A percentile compares a stretch with the other conserved stretches of the same genome.
Evolutionary conservation across 768 basidiomycete species (phyloP).

Genomic region (Cubamyces sp.): DNA sequence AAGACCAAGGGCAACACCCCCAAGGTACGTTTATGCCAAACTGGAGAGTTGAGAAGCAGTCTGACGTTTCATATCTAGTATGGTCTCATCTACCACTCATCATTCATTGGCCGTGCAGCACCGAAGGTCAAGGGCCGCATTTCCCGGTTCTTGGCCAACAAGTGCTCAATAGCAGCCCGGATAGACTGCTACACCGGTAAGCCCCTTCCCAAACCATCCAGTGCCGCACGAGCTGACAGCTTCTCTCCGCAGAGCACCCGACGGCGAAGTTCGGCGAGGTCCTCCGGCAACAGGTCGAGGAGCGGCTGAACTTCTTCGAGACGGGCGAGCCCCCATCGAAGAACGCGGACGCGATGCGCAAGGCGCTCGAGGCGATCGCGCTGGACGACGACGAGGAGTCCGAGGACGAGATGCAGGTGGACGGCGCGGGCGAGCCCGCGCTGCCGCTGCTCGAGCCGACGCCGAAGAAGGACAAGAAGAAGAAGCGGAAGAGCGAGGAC

Average conservation of each 20-base stretch:
- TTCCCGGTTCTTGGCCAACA: constrained; percentile 98
- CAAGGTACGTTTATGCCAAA: constrained; percentile 56
- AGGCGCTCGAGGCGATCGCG: constrained; percentile 79
- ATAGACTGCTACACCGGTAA: constrained; percentile 93
- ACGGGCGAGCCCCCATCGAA: constrained; percentile 87
- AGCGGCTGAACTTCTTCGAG: constrained; percentile 93
- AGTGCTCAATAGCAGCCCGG: constrained; percentile 94
- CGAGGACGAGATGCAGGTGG: constrained; percentile 55
- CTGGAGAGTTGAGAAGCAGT: background rate
- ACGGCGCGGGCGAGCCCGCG: constrained; percentile 35
- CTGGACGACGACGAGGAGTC: constrained; percentile 67
- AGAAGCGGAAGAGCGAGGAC: constrained; percentile 68
- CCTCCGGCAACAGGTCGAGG: constrained; percentile 91
- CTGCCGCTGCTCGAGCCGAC: constrained; percentile 63
- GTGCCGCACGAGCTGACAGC: background rate
- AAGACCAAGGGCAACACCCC: constrained; percentile 99
- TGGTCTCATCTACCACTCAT: constrained; percentile 95
- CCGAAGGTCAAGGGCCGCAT: constrained; percentile 97
- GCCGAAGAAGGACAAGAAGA: constrained; percentile 63
- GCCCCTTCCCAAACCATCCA: constrained; percentile 24
- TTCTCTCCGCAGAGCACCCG: constrained; percentile 62
- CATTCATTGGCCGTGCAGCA: constrained; percentile 94
- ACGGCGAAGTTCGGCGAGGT: constrained; percentile 96
- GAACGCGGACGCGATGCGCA: constrained; percentile 90
- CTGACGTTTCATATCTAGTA: constrained; percentile 55